Percentiles rank a stretch among this genome's conserved stretches.
Evolutionary conservation across 2,329 filamentous ascomycete species (phyloP).

Genomic region (Malbranchea zuffiana): DNA sequence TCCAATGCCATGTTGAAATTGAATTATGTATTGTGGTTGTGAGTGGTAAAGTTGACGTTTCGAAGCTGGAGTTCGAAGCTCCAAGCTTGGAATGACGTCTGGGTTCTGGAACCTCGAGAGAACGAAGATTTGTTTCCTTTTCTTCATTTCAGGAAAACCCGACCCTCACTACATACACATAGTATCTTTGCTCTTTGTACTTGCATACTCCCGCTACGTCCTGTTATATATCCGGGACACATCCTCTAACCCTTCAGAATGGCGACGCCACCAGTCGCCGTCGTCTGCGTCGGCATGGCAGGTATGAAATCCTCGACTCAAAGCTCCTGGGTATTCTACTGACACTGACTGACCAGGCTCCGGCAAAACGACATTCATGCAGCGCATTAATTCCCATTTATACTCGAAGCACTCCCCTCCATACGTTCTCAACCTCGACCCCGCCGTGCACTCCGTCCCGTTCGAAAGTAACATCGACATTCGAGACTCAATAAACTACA

Average conservation of each 20-base stretch:
- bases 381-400: conserved; percentile 87
- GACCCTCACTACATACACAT: not conserved
- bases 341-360: conserved; percentile 48
- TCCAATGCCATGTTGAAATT: conserved; percentile 46
- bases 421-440: conserved; percentile 95
- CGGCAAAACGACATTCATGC: conserved; percentile 99
- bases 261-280: conserved; percentile 54
- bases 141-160: not conserved
- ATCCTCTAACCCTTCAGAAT: conserved; percentile 24
- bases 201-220: no score
- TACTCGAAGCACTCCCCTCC: conserved; percentile 70
- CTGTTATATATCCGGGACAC: not conserved
- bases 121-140: not conserved
- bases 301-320: conserved; percentile 41
- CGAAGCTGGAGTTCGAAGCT: no score
- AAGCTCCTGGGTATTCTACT: conserved; percentile 5
- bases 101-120: not conserved
- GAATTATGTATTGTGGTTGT: not conserved
- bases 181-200: no score
- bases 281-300: conserved; percentile 96
- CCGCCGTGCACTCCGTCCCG: conserved; percentile 82
- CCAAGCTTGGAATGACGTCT: no score
- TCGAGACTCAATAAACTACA: conserved; percentile 96
- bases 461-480: conserved; percentile 99
- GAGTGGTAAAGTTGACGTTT: no score